Evolutionary conservation across 768 basidiomycete genomes (phyloP), one percentile per base, ranked within the genome.

Genomic region (Auriscalpium microsporum): DNA sequence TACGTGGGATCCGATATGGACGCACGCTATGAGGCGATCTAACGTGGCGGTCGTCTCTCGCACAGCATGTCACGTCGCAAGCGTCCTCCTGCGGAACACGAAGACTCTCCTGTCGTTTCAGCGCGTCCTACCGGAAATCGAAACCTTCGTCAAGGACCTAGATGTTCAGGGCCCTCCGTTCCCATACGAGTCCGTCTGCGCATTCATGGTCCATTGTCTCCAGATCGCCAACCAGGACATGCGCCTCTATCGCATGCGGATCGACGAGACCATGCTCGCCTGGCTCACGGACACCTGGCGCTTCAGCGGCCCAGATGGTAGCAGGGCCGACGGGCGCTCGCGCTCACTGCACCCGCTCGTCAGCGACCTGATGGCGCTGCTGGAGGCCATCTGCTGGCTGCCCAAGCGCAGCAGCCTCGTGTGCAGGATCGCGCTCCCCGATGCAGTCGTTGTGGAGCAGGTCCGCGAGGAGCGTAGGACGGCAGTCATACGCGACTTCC

Each of bases 101-200:
- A 69, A 68, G 56, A 59, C 63, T 56, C 62, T 79, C 52, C 72
- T 90, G 21, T 74, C 80, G 4, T 69, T 80, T 13, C 80, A 83
- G 38, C 78, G 78, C 13, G 71, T 87, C 46, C 73, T 89, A 13
- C 63, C 71, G 2, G 92, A 94, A 65, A 83, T 97, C 48, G 92
- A 93, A 65, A 74, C 76, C 0, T 73, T 97, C 48, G 79, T 83
- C 1, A 86, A 85, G 58, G 90, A 95, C 58, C 74, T 99, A 56
- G 87, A 91, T 59, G 79, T 96, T 14, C 95, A 98, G 70, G 94
- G 94, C 0, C 94, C 94, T 2, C 72, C 82, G 13, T 85, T 81
- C 63, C 92, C 94, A 0, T 88, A 79, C 63, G 96, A 99, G 65
- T 84, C 94, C 1, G 91, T 95, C 40, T 96, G 94, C 73, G 73